phyloP scores from a whole-genome alignment of 2,329 filamentous ascomycete species.

The Aureobasidium mangrovei region DNA sequence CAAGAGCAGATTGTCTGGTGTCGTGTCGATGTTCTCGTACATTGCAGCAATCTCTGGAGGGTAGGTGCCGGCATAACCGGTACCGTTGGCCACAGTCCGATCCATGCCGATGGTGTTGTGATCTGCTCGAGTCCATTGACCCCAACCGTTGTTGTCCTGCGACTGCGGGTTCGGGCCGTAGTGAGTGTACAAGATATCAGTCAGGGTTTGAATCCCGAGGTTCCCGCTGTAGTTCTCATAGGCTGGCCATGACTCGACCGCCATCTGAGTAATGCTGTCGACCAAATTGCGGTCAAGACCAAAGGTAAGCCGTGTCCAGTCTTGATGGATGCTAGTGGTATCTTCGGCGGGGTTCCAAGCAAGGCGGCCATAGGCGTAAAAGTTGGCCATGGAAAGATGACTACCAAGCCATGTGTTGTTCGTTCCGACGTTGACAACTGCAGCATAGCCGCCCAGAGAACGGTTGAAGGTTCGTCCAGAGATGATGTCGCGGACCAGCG shows the following conservation, averaged over 20 bases:
- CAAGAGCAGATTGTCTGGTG: slow-evolving; percentile 57
- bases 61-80: slow-evolving; percentile 58
- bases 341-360: slow-evolving; percentile 54
- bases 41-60: slow-evolving; percentile 48
- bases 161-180: slow-evolving; percentile 59
- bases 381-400: slow-evolving; percentile 61
- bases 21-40: slow-evolving; percentile 54
- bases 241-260: slow-evolving; percentile 60
- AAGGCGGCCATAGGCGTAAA: slow-evolving; percentile 60
- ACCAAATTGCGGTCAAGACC: slow-evolving; percentile 46
- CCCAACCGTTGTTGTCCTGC: slow-evolving; percentile 60
- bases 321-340: slow-evolving; percentile 45
- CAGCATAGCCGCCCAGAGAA: slow-evolving; percentile 53
- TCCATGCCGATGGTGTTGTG: slow-evolving; percentile 57
- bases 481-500: slow-evolving; percentile 52
- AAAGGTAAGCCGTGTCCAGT: slow-evolving; percentile 63
- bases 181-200: slow-evolving; percentile 58
- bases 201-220: slow-evolving; percentile 59
- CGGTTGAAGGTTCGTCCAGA: slow-evolving; percentile 51
- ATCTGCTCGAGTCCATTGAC: slow-evolving; percentile 64
- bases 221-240: slow-evolving; percentile 66
- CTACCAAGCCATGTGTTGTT: slow-evolving; percentile 61
- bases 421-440: slow-evolving; percentile 58
- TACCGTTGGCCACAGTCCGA: slow-evolving; percentile 59
- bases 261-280: slow-evolving; percentile 52